These are phyloP conservation scores for Lasiodiplodia sp. DNA, from an alignment of 2,329 filamentous ascomycete genomes.

Conservation along the genomic window DNA sequence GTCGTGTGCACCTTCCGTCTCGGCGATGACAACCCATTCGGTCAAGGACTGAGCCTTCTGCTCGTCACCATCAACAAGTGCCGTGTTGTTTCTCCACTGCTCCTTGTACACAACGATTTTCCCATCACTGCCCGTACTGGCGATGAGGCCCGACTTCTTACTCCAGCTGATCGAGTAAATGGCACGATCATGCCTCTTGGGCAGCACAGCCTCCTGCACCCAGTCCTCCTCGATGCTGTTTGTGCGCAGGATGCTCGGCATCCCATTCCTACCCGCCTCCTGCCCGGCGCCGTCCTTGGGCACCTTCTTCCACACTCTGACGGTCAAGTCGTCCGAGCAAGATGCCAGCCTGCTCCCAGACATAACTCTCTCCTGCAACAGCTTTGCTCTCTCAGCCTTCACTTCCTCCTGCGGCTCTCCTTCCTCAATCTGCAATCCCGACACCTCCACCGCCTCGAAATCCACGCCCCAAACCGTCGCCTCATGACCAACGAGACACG, in stretches of 20 bases:
- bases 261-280: slow-evolving; percentile 61
- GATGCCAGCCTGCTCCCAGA: slow-evolving; percentile 71
- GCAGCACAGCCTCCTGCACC: slow-evolving; percentile 78
- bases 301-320: slow-evolving; percentile 79
- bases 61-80: slow-evolving; percentile 32
- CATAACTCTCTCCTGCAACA: slow-evolving; percentile 48
- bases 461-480: slow-evolving; percentile 92
- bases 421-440: slow-evolving; percentile 32
- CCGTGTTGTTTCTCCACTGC: slow-evolving; percentile 46
- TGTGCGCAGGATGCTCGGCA: slow-evolving; percentile 90
- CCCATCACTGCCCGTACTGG: slow-evolving; percentile 90
- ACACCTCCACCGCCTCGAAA: slow-evolving; percentile 60
- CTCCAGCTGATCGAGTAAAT: slow-evolving; percentile 91
- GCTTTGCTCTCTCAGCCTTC: slow-evolving; percentile 43
- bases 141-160: slow-evolving; percentile 74
- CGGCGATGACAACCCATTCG: slow-evolving; percentile 75
- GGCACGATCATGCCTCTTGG: slow-evolving; percentile 76
- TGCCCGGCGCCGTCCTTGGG: slow-evolving; percentile 59
- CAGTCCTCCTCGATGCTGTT: slow-evolving; percentile 78
- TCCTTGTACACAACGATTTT: slow-evolving; percentile 81
- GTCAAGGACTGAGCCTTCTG: slow-evolving; percentile 44
- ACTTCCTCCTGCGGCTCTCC: slow-evolving; percentile 38
- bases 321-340: slow-evolving; percentile 83
- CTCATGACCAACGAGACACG: slow-evolving; percentile 78
- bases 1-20: slow-evolving; percentile 79